Conservation (phyloP, 306 rosid species). For the Hippophae rhamnoides region DNA sequence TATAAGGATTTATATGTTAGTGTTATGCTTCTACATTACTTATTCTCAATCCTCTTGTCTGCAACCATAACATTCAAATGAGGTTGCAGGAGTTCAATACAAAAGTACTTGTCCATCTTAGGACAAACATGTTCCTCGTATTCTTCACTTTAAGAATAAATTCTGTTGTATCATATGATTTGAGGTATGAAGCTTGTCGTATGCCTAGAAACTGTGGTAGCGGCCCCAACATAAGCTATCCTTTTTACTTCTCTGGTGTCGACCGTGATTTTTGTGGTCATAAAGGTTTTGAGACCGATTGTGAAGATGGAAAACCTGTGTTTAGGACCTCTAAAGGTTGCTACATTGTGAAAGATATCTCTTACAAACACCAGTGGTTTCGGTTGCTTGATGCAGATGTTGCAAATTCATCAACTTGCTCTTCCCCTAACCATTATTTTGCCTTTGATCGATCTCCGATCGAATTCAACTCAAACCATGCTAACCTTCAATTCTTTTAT, state of each 20-base stretch:
- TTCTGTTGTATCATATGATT: neutral
- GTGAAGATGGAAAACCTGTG: neutral
- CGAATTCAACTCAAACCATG: neutral
- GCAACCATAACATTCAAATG: neutral
- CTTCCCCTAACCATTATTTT: neutral
- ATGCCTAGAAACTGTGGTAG: slow-evolving; percentile 1
- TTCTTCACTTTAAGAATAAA: neutral
- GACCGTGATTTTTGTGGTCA: neutral
- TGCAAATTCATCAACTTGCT: neutral
- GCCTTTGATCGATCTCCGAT: neutral
- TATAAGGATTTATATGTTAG: too few species aligned
- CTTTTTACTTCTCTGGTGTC: neutral
- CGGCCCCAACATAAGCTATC: slow-evolving; percentile 6
- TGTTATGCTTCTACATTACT: neutral
- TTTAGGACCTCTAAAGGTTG: neutral
- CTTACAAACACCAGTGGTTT: neutral
- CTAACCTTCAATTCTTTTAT: slow-evolving; percentile 4
- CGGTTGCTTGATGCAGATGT: slow-evolving; percentile 1
- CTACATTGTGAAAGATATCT: neutral
- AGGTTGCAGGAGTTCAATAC: slow-evolving; percentile 1
- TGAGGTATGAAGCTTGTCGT: neutral
- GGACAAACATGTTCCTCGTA: neutral
- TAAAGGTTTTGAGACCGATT: neutral
- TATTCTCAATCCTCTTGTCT: neutral
- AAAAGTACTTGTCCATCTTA: neutral